Evolutionary conservation across 1,284 basidiomycete genomes (phyloP).

Genomic region (Ustilago shanxiensis): DNA sequence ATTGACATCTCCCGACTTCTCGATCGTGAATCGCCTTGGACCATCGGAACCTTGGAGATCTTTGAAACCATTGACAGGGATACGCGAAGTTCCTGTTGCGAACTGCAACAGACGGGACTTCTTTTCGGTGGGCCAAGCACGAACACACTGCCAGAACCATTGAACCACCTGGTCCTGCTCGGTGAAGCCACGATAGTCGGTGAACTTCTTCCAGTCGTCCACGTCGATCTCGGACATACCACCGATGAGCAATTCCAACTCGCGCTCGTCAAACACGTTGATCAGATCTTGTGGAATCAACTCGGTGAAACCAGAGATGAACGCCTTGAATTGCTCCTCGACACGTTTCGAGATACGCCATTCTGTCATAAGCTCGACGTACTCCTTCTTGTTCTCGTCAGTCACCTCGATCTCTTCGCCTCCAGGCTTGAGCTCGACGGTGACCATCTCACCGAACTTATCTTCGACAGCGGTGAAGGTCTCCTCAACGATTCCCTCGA

Average conservation of each 20-base stretch:
- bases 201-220: slow-evolving; percentile 77
- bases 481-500: slow-evolving; percentile 68
- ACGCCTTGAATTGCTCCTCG: slow-evolving; percentile 93
- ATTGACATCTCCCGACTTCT: slow-evolving; percentile 68
- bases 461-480: slow-evolving; percentile 80
- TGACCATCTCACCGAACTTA: slow-evolving; percentile 95
- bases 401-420: slow-evolving; percentile 89
- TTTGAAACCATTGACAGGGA: slow-evolving; percentile 99
- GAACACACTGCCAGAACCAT: slow-evolving; percentile 99
- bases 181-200: slow-evolving; percentile 75
- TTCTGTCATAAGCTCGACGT: slow-evolving; percentile 92
- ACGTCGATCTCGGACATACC: slow-evolving; percentile 98
- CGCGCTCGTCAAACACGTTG: slow-evolving; percentile 97
- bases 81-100: slow-evolving; percentile 94
- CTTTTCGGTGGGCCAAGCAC: slow-evolving; percentile 94
- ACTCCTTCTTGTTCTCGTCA: slow-evolving; percentile 98
- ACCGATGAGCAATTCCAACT: slow-evolving; percentile 90
- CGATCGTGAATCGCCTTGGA: slow-evolving; percentile 73
- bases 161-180: slow-evolving; percentile 80
- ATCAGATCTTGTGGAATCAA: slow-evolving; percentile 94
- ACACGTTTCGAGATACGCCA: slow-evolving; percentile 93
- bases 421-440: slow-evolving; percentile 88
- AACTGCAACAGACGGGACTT: slow-evolving; percentile 92
- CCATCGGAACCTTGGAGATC: slow-evolving; percentile 98
- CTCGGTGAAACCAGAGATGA: slow-evolving; percentile 95